Evolutionary conservation across 306 rosid genomes (phyloP), one percentile per base, ranked within the genome.

Genomic region (Vicia faba): DNA sequence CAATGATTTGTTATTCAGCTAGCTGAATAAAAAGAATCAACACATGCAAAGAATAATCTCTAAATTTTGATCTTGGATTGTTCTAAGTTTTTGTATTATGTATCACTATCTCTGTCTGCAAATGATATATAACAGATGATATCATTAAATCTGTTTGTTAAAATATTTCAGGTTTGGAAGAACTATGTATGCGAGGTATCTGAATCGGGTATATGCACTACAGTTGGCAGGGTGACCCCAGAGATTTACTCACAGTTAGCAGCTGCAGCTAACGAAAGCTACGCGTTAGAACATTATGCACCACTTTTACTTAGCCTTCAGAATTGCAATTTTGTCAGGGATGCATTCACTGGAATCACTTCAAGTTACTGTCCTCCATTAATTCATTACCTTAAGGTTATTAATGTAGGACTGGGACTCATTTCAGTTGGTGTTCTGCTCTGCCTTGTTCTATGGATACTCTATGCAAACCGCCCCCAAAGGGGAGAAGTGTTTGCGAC

Each of bases 371-470:
- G 97, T 61, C 95, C 92, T 43, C 92, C 91, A n/a, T 79, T 93
- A 35, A 80, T 83, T 70, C 87, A 77, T 58, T 79, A 81, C 76
- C 90, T 93, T 14, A 79, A 85, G 83, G 74, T 85, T 39, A 82
- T 89, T 58, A 84, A 85, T 74, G 85, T 85, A 16, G 99, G 99
- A 43, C 77, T 93, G 64, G 97, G 86, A 13, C 84, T 93, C 76
- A 80, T 88, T 55, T 93, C 99, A 12, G 97, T 88, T 13, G 97
- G 96, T 56, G 89, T 90, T 40, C 68, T 93, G 75, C 88, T 93
- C 56, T 90, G 97, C 57, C 99, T 93, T 59, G 86, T 93, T 70
- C 88, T 93, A 39, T 93, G 99, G 99, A 70, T 88, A 65, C 91
- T 93, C 40, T 90, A 85, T 79, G 85, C 99, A 67, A 90, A 93